Percentiles rank a stretch among this genome's conserved stretches.
Conservation (phyloP, 2,329 filamentous ascomycete species). For the Fusarium algeriense region DNA sequence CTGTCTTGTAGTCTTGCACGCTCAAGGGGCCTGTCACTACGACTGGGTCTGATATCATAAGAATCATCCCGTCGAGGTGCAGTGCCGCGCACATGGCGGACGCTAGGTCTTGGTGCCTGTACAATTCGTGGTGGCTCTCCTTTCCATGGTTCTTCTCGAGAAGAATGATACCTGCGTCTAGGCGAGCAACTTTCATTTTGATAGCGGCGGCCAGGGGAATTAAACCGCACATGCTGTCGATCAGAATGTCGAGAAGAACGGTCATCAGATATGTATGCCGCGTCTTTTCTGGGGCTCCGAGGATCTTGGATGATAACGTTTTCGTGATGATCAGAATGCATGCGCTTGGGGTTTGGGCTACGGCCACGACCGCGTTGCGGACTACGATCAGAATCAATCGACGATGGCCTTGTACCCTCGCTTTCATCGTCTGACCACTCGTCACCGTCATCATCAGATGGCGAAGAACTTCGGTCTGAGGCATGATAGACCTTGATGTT, state of each 20-base stretch:
- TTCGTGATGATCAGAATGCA: slow-evolving; percentile 6
- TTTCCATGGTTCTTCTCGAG: slow-evolving; percentile 25
- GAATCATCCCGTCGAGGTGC: slow-evolving; percentile 34
- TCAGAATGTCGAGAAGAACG: not conserved
- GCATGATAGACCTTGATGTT: slow-evolving; percentile 2
- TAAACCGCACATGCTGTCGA: slow-evolving; percentile 25
- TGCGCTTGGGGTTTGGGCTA: slow-evolving; percentile 18
- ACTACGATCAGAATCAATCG: slow-evolving; percentile 22
- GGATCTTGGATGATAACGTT: slow-evolving; percentile 16
- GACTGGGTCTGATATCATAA: slow-evolving; percentile 10
- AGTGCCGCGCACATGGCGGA: slow-evolving; percentile 35
- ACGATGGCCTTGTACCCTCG: slow-evolving; percentile 33
- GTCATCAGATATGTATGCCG: not conserved
- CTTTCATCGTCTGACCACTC: slow-evolving; percentile 29
- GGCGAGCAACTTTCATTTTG: slow-evolving; percentile 19
- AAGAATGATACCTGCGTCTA: slow-evolving; percentile 11
- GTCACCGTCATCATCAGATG: slow-evolving; percentile 13
- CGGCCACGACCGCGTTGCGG: slow-evolving; percentile 13
- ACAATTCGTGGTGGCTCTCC: slow-evolving; percentile 35
- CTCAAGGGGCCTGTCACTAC: slow-evolving; percentile 30
- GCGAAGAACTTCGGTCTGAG: slow-evolving; percentile 25
- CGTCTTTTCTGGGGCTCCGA: slow-evolving; percentile 3
- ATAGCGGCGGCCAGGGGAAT: slow-evolving; percentile 8
- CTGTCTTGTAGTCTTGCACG: slow-evolving; percentile 26
- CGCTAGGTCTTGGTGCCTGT: slow-evolving; percentile 17